Base-by-base conservation (phyloP, 2,329 filamentous ascomycete species). In the Fusarium pseudograminearum region DNA sequence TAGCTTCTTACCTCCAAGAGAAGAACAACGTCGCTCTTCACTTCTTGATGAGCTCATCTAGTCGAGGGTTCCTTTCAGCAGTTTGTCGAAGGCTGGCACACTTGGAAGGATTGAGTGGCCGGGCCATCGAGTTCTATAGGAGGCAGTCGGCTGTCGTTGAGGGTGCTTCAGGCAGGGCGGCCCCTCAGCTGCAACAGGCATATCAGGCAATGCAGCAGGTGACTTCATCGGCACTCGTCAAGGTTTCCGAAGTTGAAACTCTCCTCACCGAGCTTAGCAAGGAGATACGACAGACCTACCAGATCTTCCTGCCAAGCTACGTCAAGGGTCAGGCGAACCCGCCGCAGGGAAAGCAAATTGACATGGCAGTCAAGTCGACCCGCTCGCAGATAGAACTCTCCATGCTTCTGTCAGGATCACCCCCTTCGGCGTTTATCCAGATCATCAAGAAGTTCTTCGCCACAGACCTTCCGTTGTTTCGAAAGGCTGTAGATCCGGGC, bases 11-110 rank as follows among this genome's bases (percentile, higher is more conserved):
- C 67, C 79, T 91, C 10, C 83, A 85, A 15, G 78, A 81, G 38
- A 83, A 82, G 46, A 87, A 89, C 69, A 85, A 89, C 44, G 83
- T 90, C 36, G 83, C 87, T 3, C 78, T 91, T 14, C 88, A 91
- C 68, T 80, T 91, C 45, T 77, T 96, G 22, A 85, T 97, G 31
- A 91, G 90, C 73, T 94, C 91, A 31, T 89, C 91, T 54, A 91
- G 91, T 14, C 88, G 93, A 15, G 88, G 89, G 22, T 91, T 95
- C 67, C 83, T 97, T 24, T 88, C 88, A 28, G 89, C 91, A 31
- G 84, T 89, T 48, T 92, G 89, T 77, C 89, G 89, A 41, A 87
- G 90, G 31, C 83, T 94, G 24, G 78, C 81, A 6, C 85, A 89
- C 66, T 80, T 92, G 69, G 84, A 89, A 56, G 70, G 69, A 7